Conservation (phyloP, 2,329 filamentous ascomycete species). For the Clonostachys solani region DNA sequence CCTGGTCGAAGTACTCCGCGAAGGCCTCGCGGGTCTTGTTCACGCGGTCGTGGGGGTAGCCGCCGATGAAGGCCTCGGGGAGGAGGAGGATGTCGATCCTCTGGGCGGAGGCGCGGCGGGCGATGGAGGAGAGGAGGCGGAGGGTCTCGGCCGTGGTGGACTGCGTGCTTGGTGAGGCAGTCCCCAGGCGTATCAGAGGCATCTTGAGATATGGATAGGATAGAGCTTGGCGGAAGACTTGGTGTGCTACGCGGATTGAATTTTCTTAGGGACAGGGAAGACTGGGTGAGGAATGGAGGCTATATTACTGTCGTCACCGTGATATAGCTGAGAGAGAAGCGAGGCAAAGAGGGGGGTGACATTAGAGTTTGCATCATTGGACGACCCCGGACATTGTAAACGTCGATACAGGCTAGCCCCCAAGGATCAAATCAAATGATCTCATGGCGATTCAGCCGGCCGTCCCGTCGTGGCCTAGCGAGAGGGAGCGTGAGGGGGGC, state of each 20-base stretch:
- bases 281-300: too few relatives aligned
- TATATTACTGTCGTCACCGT: too few relatives aligned
- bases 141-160: conserved; percentile 57
- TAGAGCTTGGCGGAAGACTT: too few relatives aligned
- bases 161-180: conserved; percentile 49
- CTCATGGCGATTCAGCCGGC: too few relatives aligned
- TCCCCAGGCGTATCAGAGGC: conserved; percentile 45
- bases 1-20: conserved; percentile 71
- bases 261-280: too few relatives aligned
- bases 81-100: conserved; percentile 72
- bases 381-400: too few relatives aligned
- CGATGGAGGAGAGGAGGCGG: conserved; percentile 57
- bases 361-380: not conserved
- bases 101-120: conserved; percentile 54
- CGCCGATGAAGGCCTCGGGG: conserved; percentile 88
- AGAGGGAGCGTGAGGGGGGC: too few relatives aligned
- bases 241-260: too few relatives aligned
- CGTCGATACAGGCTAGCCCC: too few relatives aligned
- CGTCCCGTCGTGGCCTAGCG: too few relatives aligned
- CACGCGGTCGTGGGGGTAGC: conserved; percentile 76
- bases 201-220: conserved; percentile 1
- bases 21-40: conserved; percentile 75
- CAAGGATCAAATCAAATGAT: too few relatives aligned
- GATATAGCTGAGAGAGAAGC: too few relatives aligned
- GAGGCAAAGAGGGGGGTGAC: not conserved